Base-by-base conservation (phyloP, 2,329 filamentous ascomycete genomes). In the Apiospora marii region DNA sequence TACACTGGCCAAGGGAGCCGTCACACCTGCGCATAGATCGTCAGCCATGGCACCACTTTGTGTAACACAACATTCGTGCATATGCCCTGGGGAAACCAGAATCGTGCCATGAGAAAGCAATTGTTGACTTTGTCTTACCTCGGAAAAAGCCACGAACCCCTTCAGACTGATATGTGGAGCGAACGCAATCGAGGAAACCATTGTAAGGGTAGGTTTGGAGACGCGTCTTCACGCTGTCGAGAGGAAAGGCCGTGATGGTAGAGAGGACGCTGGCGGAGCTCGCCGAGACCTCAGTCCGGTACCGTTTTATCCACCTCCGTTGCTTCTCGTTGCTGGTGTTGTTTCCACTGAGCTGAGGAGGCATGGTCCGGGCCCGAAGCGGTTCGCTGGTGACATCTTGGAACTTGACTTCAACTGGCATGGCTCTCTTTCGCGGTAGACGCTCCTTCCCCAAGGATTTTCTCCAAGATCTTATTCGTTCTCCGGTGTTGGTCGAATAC, bases 151-250 rank as follows among this genome's bases (percentile, higher is more conserved):
- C 93, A 68, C 88, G 85, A 51, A 92, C 82, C 46, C 92, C 92
- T 84, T 96, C 94, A 7, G 87, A 91, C 73, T 86, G 87, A 83
- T 96, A 96, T 13, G 94, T 96, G 76, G 93, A 89, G 74, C 87
- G 88, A 70, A 95, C 90, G 80, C 93, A 95, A 81, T 94, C 92
- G 79, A 89, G 83, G 82, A 93, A 94, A 76, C 89, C 93, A 76
- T 89, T 87, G 83, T 93, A 95, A 75, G 92, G 91, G 83, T 96
- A 96, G 76, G 93, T 93, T 85, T 97, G 94, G 91, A 96, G 94
- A 79, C 94, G 93, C 72, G 93, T 95, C 86, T 97, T 97, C 81
- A 96, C 92, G 78, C 94, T 96, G 82, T 97, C 94, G 77, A 97
- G 89, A 30, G 94, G 94, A 80, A 96, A 97, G n/a, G 94, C 92